phyloP scores from a whole-genome alignment of 352 stramenopile species.

The Saprolegnia parasitica region DNA sequence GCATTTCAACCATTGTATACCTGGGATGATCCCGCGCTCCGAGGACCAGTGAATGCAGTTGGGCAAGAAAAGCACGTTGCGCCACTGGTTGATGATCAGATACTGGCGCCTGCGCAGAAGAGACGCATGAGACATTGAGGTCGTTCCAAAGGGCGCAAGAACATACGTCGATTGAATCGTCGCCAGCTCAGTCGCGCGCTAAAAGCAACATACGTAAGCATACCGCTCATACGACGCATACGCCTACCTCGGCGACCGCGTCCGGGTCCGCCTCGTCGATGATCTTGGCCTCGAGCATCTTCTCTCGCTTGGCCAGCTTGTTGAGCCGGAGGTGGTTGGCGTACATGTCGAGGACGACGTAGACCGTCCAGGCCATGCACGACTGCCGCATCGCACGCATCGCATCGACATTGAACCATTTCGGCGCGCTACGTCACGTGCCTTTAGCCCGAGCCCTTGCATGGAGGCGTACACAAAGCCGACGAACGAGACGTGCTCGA shows the following conservation, averaged over 20 bases:
- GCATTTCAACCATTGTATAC: conserved; percentile 33
- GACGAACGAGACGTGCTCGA: conserved; percentile 79
- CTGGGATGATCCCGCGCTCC: conserved; percentile 58
- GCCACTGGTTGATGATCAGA: conserved; percentile 39
- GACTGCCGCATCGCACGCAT: conserved; percentile 62
- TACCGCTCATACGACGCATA: not conserved
- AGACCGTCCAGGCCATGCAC: conserved; percentile 66
- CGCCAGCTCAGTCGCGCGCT: conserved; percentile 43
- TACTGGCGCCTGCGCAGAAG: not conserved
- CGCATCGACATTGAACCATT: conserved; percentile 68
- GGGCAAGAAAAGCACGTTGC: conserved; percentile 76
- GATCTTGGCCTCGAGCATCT: conserved; percentile 46
- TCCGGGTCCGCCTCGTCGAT: conserved; percentile 26
- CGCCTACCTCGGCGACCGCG: conserved; percentile 42
- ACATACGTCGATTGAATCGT: conserved; percentile 34
- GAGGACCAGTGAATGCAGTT: conserved; percentile 80
- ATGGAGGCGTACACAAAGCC: conserved; percentile 62
- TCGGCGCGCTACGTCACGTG: conserved; percentile 46
- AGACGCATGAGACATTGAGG: not conserved
- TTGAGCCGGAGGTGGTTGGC: conserved; percentile 65
- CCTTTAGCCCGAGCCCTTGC: not conserved
- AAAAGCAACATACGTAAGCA: conserved; percentile 3
- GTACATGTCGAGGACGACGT: conserved; percentile 74
- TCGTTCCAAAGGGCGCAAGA: not conserved
- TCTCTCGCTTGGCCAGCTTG: conserved; percentile 54